phyloP scores from a whole-genome alignment of 306 rosid species.

The Trifolium pratense region DNA sequence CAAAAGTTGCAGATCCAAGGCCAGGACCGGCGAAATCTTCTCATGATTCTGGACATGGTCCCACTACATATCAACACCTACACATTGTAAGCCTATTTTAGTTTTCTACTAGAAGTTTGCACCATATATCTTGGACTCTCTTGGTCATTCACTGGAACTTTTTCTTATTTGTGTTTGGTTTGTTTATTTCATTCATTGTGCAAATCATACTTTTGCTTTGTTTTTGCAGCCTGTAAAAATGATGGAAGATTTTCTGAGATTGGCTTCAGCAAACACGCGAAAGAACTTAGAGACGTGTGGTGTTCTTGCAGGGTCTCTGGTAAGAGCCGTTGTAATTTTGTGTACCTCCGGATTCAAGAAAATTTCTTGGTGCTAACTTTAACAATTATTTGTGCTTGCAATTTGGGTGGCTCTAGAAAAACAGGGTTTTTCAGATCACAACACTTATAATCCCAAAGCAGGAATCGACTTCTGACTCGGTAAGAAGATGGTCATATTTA shows the following conservation, averaged over 20 bases:
- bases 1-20: slow-evolving; percentile 98
- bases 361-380: slow-evolving; percentile 38
- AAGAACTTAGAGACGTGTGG: slow-evolving; percentile 94
- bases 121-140: slow-evolving; percentile 34
- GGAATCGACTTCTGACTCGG: slow-evolving; percentile 96
- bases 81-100: slow-evolving; percentile 69
- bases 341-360: slow-evolving; percentile 36
- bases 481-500: slow-evolving; percentile 53
- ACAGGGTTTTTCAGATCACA: slow-evolving; percentile 92
- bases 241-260: slow-evolving; percentile 91
- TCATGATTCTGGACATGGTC: slow-evolving; percentile 56
- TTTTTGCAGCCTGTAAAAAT: slow-evolving; percentile 80
- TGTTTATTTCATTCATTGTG: slow-evolving; percentile 12
- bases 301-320: slow-evolving; percentile 96
- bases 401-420: slow-evolving; percentile 71
- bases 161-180: slow-evolving; percentile 37
- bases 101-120: slow-evolving; percentile 28
- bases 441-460: slow-evolving; percentile 97
- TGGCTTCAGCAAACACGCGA: slow-evolving; percentile 81
- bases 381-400: slow-evolving; percentile 41
- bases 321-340: slow-evolving; percentile 48
- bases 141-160: slow-evolving; percentile 25
- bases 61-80: slow-evolving; percentile 74
- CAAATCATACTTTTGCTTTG: slow-evolving; percentile 33
- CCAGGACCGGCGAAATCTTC: slow-evolving; percentile 84